These are phyloP conservation scores for Ogataea polymorpha DNA, from an alignment of 805 yeast genomes.

Conservation along the genomic window DNA sequence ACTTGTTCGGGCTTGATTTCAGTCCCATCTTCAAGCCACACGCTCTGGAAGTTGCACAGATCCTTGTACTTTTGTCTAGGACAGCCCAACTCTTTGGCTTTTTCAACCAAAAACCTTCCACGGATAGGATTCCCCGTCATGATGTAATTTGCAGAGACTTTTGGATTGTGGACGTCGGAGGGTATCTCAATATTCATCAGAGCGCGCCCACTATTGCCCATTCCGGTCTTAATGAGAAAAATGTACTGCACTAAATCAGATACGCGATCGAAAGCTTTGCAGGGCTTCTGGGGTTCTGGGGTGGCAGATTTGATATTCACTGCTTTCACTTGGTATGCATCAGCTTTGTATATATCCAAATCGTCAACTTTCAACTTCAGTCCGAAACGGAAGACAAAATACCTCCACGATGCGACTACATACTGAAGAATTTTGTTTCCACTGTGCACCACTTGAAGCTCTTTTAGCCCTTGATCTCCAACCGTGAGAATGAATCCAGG, in stretches of 20 bases:
- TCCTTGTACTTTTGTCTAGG: slow-evolving; percentile 56
- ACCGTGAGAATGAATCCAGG: slow-evolving; percentile 86
- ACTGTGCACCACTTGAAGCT: slow-evolving; percentile 55
- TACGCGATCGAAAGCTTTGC: slow-evolving; percentile 11
- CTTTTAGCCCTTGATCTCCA: slow-evolving; percentile 69
- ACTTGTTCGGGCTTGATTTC: slow-evolving; percentile 68
- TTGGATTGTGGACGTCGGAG: slow-evolving; percentile 22
- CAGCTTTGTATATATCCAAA: slow-evolving; percentile 8
- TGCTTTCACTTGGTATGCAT: slow-evolving; percentile 20
- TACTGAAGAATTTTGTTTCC: slow-evolving; percentile 43
- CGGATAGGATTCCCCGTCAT: slow-evolving; percentile 62
- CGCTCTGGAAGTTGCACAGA: slow-evolving; percentile 57
- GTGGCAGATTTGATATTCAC: slow-evolving; percentile 16
- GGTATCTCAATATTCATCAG: slow-evolving; percentile 27
- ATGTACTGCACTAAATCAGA: slow-evolving; percentile 20
- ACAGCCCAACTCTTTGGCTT: slow-evolving; percentile 68
- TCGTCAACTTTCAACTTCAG: slow-evolving; percentile 41
- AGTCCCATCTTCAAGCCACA: slow-evolving; percentile 57
- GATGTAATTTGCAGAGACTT: slow-evolving; percentile 60
- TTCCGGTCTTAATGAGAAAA: slow-evolving; percentile 22
- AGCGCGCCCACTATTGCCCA: slow-evolving; percentile 10
- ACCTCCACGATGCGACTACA: slow-evolving; percentile 77
- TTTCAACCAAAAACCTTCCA: slow-evolving; percentile 69
- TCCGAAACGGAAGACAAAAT: slow-evolving; percentile 79
- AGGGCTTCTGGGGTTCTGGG: neutral